Base-by-base conservation (phyloP, 2,329 filamentous ascomycete species). In the Colletotrichum camelliae region DNA sequence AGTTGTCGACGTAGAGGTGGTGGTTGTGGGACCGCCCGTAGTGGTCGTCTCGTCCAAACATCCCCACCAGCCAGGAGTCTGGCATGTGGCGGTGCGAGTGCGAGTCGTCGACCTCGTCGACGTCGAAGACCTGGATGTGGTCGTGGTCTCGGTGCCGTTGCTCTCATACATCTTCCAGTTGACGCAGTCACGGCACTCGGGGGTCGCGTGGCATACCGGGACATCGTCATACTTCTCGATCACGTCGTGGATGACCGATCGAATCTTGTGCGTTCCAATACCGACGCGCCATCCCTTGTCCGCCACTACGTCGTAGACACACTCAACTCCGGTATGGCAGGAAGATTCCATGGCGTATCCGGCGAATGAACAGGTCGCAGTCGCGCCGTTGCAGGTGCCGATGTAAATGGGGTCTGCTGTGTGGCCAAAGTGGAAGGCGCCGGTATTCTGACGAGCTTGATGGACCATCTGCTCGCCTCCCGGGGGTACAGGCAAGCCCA, bases 101-200 rank as follows among this genome's bases (percentile, higher is more conserved):
- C 90, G 90, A 4, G 91, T 92, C 4, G 89, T 89, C 2, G 90
- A 89, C 2, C 90, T 90, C 1, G 89, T 89, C 6, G 87, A 88
- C 2, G 88, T 89, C 5, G 87, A 88, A 2, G 88, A 88, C 4
- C 87, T 88, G 3, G 91, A 88, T 0, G 92, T 92, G 1, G 93
- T 94, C 0, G 93, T 95, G 2, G 89, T 90, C 77, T 96, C 94
- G 2, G 94, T 97, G 35, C 94, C 94, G 82, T 98, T 98, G 83
- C 96, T 98, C 84, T 96, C 94, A 81, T 95, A 97, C 88, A 96
- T 98, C 81, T 98, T 97, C 97, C 97, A 98, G 72, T 94, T 93
- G 74, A 92, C 95, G 81, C 96, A 98, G 83, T 99, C 97, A 55
- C 94, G 92, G 82, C 97, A 98, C 68, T 95, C 93, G 27, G 92